A percentile compares a stretch with the other conserved stretches of the same genome.
Evolutionary conservation across 2,329 filamentous ascomycete genomes (phyloP).

Genomic region (Colletotrichum kahawae): DNA sequence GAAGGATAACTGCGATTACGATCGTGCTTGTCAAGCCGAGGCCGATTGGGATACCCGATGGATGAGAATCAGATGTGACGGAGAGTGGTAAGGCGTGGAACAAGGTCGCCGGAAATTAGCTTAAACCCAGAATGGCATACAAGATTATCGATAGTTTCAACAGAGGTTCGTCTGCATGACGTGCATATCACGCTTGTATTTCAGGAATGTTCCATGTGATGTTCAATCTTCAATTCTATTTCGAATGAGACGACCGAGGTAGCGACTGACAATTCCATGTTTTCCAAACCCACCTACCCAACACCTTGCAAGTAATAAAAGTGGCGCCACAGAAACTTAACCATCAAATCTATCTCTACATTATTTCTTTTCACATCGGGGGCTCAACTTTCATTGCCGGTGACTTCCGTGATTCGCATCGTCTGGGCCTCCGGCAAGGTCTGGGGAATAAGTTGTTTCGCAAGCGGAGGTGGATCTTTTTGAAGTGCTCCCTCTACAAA

Average conservation of each 20-base stretch:
- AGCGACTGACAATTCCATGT: not conserved
- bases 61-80: not conserved
- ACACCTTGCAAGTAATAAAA: not conserved
- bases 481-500: constrained; percentile 1
- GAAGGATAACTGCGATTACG: not conserved
- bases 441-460: constrained; percentile 4
- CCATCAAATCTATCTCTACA: not conserved
- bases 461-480: not conserved
- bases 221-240: not conserved
- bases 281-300: not conserved
- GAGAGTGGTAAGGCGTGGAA: not conserved
- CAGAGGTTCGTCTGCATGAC: not conserved
- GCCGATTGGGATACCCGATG: not conserved
- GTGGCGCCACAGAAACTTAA: not conserved
- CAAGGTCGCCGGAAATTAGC: not conserved
- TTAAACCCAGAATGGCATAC: not conserved
- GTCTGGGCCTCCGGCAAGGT: not conserved
- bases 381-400: not conserved
- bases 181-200: accelerated
- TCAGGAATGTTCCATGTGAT: not conserved
- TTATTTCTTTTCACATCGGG: not conserved
- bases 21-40: not conserved
- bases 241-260: not conserved
- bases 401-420: not conserved
- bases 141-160: not conserved